Conservation (phyloP, 2,329 filamentous ascomycete genomes). For the Hymenoscyphus infarciens region DNA sequence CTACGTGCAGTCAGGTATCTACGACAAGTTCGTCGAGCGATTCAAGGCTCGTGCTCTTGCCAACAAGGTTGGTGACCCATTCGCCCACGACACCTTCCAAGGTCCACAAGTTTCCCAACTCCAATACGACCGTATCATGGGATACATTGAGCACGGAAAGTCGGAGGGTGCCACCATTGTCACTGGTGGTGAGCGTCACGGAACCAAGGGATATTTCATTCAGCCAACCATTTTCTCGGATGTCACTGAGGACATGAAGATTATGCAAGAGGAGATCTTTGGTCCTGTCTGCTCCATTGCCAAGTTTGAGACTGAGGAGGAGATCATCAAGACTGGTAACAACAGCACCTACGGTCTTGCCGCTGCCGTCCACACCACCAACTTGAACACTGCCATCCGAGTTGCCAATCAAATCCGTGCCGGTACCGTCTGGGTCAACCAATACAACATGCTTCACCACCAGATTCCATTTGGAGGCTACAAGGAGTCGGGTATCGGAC, state of each 20-base stretch:
- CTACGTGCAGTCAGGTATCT: slow-evolving; percentile 67
- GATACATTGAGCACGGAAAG: slow-evolving; percentile 62
- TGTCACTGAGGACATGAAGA: slow-evolving; percentile 69
- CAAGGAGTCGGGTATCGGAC: slow-evolving; percentile 75
- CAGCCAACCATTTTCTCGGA: slow-evolving; percentile 71
- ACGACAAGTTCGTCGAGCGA: slow-evolving; percentile 63
- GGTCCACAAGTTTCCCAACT: slow-evolving; percentile 67
- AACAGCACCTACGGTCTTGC: slow-evolving; percentile 64
- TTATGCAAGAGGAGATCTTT: slow-evolving; percentile 72
- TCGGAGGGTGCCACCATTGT: slow-evolving; percentile 61
- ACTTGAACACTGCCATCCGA: slow-evolving; percentile 65
- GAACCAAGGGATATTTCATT: slow-evolving; percentile 67
- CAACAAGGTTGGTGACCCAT: slow-evolving; percentile 68
- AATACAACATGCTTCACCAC: slow-evolving; percentile 68
- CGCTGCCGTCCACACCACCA: slow-evolving; percentile 63
- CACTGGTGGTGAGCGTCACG: slow-evolving; percentile 62
- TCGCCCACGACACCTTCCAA: slow-evolving; percentile 63
- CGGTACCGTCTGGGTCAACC: slow-evolving; percentile 42
- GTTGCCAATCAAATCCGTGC: slow-evolving; percentile 62
- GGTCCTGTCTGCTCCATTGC: slow-evolving; percentile 67
- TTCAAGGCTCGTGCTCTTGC: slow-evolving; percentile 62
- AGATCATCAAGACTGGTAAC: slow-evolving; percentile 62
- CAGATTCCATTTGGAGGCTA: slow-evolving; percentile 68
- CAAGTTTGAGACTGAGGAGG: slow-evolving; percentile 68
- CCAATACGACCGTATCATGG: slow-evolving; percentile 70